phyloP scores from a whole-genome alignment of 768 basidiomycete genomes.

The Leccinum disarticulatum region DNA sequence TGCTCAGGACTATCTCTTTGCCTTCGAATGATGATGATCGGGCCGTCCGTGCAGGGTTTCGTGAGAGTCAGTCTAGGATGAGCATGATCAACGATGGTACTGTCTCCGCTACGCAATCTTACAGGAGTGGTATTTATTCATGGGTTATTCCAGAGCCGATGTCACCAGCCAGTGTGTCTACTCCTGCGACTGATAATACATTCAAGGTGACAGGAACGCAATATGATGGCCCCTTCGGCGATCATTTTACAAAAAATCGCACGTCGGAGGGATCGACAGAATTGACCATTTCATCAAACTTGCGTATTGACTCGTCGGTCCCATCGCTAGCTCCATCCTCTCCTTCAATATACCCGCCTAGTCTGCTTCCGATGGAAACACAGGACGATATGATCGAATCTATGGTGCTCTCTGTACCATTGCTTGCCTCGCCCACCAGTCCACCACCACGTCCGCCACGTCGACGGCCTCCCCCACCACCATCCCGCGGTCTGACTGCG shows the following conservation, averaged over 20 bases:
- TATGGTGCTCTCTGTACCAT: slow-evolving; percentile 1
- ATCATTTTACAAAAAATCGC: slow-evolving; percentile 13
- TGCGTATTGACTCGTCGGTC: slow-evolving; percentile 4
- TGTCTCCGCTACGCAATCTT: slow-evolving; percentile 2
- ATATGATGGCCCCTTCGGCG: neutral
- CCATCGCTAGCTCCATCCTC: slow-evolving; percentile 42
- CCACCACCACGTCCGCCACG: slow-evolving; percentile 18
- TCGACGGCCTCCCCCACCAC: slow-evolving; percentile 20
- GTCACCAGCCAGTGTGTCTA: neutral
- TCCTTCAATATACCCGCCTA: slow-evolving; percentile 51
- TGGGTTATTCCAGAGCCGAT: neutral
- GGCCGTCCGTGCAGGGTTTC: slow-evolving; percentile 31
- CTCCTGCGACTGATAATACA: neutral
- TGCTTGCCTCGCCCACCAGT: neutral
- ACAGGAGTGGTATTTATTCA: neutral
- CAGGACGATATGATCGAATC: slow-evolving; percentile 19
- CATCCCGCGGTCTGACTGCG: neutral
- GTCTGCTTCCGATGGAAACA: slow-evolving; percentile 36
- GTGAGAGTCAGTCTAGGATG: slow-evolving; percentile 32
- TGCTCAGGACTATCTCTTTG: slow-evolving; percentile 38
- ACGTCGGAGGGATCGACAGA: slow-evolving; percentile 12
- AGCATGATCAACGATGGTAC: slow-evolving; percentile 17
- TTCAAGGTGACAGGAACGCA: neutral
- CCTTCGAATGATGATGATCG: slow-evolving; percentile 27
- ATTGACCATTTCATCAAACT: slow-evolving; percentile 25